These are phyloP conservation scores for Coemansia sp. DNA, from an alignment of 192 early-diverging fungal genomes.

Conservation along the genomic window DNA sequence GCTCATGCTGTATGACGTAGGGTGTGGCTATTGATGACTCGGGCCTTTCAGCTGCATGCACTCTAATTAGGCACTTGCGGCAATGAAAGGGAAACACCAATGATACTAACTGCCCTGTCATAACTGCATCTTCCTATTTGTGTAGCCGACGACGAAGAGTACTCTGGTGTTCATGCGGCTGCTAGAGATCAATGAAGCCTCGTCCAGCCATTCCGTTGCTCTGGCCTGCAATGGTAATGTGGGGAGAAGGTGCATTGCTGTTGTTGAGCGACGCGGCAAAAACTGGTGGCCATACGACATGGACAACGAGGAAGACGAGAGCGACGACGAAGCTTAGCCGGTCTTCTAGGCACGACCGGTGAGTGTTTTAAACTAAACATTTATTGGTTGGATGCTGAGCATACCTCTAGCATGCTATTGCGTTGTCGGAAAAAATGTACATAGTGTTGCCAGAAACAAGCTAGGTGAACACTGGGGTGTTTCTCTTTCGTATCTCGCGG, in stretches of 20 bases:
- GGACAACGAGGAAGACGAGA: conserved; percentile 31
- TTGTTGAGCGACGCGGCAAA: conserved; percentile 32
- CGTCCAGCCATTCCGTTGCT: conserved; percentile 4
- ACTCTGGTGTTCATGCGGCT: conserved; percentile 23
- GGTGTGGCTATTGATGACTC: conserved; percentile 1
- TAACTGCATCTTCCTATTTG: background rate
- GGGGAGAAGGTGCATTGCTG: conserved; percentile 40
- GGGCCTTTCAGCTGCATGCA: background rate
- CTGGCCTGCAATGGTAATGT: conserved; percentile 27
- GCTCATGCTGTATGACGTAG: background rate
- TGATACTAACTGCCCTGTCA: background rate
- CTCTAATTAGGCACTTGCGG: background rate
- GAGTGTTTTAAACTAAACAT: background rate
- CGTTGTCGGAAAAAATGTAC: background rate
- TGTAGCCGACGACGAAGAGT: background rate
- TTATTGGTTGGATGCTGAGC: background rate
- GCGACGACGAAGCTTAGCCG: background rate
- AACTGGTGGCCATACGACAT: conserved; percentile 51
- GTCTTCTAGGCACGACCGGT: no score
- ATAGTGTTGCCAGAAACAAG: background rate
- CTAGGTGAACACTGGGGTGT: conserved; percentile 32
- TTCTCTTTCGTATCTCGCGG: conserved; percentile 46
- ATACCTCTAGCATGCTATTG: no score
- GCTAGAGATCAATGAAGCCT: conserved; percentile 14
- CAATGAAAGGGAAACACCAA: background rate